Conservation (phyloP, 1,139 yeast species). For the Blastobotrys proliferans region DNA sequence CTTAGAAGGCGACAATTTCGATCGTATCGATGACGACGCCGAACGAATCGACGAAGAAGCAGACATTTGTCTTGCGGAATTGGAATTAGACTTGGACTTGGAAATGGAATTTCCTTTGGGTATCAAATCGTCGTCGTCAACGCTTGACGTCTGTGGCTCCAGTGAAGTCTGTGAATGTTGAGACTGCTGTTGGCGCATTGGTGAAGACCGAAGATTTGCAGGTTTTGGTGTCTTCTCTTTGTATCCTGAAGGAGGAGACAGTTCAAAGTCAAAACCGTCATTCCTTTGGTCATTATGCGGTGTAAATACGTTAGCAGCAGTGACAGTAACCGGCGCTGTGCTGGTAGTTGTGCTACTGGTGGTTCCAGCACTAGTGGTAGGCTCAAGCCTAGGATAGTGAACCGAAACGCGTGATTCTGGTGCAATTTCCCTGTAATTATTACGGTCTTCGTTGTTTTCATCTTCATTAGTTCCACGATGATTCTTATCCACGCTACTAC, state of each 20-base stretch:
- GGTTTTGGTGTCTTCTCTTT: background rate
- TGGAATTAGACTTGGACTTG: no score
- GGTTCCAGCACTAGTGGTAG: background rate
- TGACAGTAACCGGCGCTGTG: no score
- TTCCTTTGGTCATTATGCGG: background rate
- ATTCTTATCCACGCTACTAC: no score
- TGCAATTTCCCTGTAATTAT: background rate
- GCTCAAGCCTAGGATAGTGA: conserved; percentile 15
- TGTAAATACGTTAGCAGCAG: background rate
- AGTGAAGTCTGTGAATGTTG: no score
- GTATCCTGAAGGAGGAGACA: conserved; percentile 9
- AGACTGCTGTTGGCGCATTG: background rate
- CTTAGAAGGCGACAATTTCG: background rate
- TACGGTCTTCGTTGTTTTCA: background rate
- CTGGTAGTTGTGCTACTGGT: no score
- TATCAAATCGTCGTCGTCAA: no score
- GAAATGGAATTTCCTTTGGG: no score
- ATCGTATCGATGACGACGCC: background rate
- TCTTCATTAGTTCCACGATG: no score
- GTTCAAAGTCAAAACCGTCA: background rate
- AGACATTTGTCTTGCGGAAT: no score
- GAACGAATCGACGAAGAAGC: no score
- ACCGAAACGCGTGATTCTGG: conserved; percentile 9
- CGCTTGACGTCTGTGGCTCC: no score
- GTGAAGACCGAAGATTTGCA: background rate